A percentile compares a stretch with the other conserved stretches of the same genome.
These are phyloP conservation scores for Phaffomyces opuntiae DNA, from an alignment of 805 yeast genomes.

Conservation along the genomic window DNA sequence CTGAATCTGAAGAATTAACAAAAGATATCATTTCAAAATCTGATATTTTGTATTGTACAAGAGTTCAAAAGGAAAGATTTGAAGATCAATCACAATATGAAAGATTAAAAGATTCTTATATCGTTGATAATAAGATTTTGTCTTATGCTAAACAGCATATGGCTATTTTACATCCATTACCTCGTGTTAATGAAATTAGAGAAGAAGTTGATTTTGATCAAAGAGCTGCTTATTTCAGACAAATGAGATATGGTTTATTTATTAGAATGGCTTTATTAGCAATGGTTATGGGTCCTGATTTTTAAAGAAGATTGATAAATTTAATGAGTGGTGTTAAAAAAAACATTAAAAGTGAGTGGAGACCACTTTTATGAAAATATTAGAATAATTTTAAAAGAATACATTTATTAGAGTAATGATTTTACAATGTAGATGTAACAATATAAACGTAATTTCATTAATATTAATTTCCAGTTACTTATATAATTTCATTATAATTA, in stretches of 20 bases:
- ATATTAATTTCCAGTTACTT: too few species aligned
- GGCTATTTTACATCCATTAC: slow-evolving; percentile 99
- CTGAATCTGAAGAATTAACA: slow-evolving; percentile 72
- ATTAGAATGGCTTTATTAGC: slow-evolving; percentile 98
- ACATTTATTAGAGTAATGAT: neutral
- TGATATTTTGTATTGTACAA: slow-evolving; percentile 94
- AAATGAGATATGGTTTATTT: slow-evolving; percentile 96
- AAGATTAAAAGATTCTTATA: slow-evolving; percentile 82
- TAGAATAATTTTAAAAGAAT: too few species aligned
- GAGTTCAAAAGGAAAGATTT: slow-evolving; percentile 97
- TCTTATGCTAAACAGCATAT: slow-evolving; percentile 94
- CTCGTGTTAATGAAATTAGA: slow-evolving; percentile 92
- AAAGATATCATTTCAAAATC: slow-evolving; percentile 82
- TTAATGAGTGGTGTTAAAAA: neutral
- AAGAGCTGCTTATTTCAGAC: slow-evolving; percentile 99
- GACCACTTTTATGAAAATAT: slow-evolving; percentile 10
- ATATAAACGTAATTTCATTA: too few species aligned
- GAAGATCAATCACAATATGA: slow-evolving; percentile 67
- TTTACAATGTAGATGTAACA: neutral
- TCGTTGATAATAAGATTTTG: slow-evolving; percentile 87
- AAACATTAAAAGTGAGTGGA: slow-evolving; percentile 15
- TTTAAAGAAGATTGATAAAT: slow-evolving; percentile 31
- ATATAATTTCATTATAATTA: too few species aligned
- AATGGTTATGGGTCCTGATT: slow-evolving; percentile 94
- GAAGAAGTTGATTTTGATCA: slow-evolving; percentile 99